Base-by-base conservation (phyloP, 2,329 filamentous ascomycete species). In the Neofusicoccum laricinum region DNA sequence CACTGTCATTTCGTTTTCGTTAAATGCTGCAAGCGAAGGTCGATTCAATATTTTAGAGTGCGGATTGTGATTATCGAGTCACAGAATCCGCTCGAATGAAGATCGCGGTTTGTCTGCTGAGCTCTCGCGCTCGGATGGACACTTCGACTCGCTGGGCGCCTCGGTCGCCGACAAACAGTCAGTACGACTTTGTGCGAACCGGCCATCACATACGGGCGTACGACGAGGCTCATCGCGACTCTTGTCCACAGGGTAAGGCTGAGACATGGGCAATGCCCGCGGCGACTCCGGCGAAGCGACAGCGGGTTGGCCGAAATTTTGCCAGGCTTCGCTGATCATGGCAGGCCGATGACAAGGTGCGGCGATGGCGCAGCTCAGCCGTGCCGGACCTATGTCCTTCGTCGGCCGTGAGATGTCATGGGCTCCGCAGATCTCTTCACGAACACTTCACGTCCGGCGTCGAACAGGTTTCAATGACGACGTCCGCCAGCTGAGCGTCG, bases 311-410 rank as follows among this genome's bases (percentile, higher is more conserved):
- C 55, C 55, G 55, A 59, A 32, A 59, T 59, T 59, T 59, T 45
- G 41, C 55, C 55, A 19, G 49, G 32, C 49, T 36, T 32, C 34
- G 55, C 55, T 34, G 55, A 59, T 59, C 55, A 36, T 40, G 21
- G 53, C 38, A 12, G 38, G 19, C 38, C 53, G 40, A 46, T 59
- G 55, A 59, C 55, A 30, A 59, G 41, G 41, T 10, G 41, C 55
- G 15, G 55, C 41, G 53, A 58, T 43, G 53, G 53, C 53, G 53
- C 53, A 58, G 53, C 53, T 45, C 38, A 32, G 40, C 53, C 51
- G 50, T 53, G 49, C 51, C 38, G 51, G 21, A 41, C 36, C 38
- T 45, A 19, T 43, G 38, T 38, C 40, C 15, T 45, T 17, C 38
- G 34, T 45, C 40, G 30, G 51, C 12, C 14, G 38, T 19, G 10